Evolutionary conservation across 495 filamentous ascomycete species (phyloP).

Genomic region (Daldinia concentrica): DNA sequence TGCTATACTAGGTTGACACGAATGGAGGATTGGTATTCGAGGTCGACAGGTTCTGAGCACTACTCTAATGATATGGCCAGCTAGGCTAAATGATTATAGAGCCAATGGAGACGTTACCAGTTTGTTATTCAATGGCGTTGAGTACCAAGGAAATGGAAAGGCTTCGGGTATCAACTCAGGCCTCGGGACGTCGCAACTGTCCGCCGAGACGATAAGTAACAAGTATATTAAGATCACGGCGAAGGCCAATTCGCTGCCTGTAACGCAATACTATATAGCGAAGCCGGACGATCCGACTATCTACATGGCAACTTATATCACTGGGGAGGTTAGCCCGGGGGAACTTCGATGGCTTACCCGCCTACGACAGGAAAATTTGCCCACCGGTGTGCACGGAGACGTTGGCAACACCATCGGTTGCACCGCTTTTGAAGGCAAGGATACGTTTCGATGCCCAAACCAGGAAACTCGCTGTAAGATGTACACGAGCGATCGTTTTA

Average conservation of each 20-base stretch:
- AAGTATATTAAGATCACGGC: slow-evolving; percentile 64
- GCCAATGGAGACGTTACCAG: slow-evolving; percentile 66
- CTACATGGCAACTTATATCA: slow-evolving; percentile 69
- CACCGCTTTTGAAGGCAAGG: slow-evolving; percentile 63
- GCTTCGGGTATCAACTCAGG: slow-evolving; percentile 67
- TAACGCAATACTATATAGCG: slow-evolving; percentile 67
- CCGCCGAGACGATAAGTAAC: slow-evolving; percentile 51
- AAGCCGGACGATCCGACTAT: slow-evolving; percentile 62
- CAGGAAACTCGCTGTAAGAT: slow-evolving; percentile 70
- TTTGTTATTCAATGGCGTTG: slow-evolving; percentile 61
- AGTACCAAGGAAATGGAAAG: slow-evolving; percentile 61
- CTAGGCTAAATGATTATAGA: slow-evolving; percentile 9
- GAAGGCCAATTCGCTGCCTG: slow-evolving; percentile 54
- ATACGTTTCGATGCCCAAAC: slow-evolving; percentile 64
- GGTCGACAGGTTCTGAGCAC: slow-evolving; percentile 49
- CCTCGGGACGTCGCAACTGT: slow-evolving; percentile 61
- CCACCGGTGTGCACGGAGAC: slow-evolving; percentile 60
- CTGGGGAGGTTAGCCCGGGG: slow-evolving; percentile 63
- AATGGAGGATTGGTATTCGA: slow-evolving; percentile 58
- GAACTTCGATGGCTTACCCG: slow-evolving; percentile 68
- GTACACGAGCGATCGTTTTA: slow-evolving; percentile 69
- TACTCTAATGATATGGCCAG: neutral
- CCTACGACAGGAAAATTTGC: slow-evolving; percentile 58
- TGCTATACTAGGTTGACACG: slow-evolving; percentile 40
- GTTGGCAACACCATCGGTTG: slow-evolving; percentile 56